Base-by-base conservation (phyloP, 768 basidiomycete species). In the Lactifluus echinatus region DNA sequence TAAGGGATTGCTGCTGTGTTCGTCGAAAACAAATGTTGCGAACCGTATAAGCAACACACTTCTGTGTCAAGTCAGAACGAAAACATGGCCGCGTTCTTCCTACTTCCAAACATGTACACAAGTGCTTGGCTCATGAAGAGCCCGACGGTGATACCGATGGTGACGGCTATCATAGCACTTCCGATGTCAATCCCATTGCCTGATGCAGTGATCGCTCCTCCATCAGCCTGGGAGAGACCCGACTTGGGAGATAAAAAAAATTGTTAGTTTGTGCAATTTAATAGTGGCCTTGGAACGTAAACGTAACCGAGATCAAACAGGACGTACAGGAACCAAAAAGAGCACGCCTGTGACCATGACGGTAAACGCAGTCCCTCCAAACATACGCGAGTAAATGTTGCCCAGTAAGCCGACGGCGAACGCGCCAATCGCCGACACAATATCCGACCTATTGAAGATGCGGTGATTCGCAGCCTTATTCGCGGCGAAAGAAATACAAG, bases 301-400 rank as follows among this genome's bases (percentile, higher is more conserved):
- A 26, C 31, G n/a, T n/a, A 31, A 31, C 5, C 21, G 14, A 46
- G 21, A 17, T 12, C 21, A 34, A 21, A 34, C 63, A 49, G 19
- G 33, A 77, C 85, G 68, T 67, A 91, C 89, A 12, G 91, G 91
- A 24, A 93, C 89, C 58, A 93, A 73, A 70, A 93, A 90, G 61
- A 91, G 69, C 5, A 93, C 89, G 37, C 89, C 90, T 24, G 90
- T 87, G 39, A 92, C 88, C 91, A 93, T 93, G 2, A 84, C 84
- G 10, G 89, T 90, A 70, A 93, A 93, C 19, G 90, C 90, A 3
- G 89, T 92, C 8, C 89, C 90, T 8, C 85, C 80, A 79, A 88
- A 84, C 67, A 80, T 81, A 45, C 89, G 77, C 39, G 89, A 91
- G 69, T 91, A 91, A 1, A 86, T 69, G 64, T 91, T 91, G 3